Evolutionary conservation across 192 early-diverging fungal genomes (phyloP), one percentile per base, ranked within the genome.

Genomic region (Coemansia erecta): DNA sequence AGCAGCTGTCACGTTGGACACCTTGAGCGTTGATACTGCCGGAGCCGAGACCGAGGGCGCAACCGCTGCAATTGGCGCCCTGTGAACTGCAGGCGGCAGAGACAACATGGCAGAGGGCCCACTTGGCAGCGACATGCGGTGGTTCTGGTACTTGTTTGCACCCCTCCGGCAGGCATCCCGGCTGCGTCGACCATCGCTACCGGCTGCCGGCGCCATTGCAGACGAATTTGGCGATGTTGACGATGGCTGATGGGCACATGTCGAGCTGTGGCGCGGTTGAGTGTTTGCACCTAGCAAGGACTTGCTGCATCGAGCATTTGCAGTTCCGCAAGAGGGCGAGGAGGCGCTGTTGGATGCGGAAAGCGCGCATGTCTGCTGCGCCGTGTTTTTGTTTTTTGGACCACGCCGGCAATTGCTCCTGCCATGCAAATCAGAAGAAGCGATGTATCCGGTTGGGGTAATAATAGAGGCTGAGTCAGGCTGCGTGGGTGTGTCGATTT

Each of bases 1-100:
- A 24, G 47, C 23, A 19, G 48, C 58, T n/a, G 58, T 50, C 21
- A 60, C 58, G 39, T 24, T 60, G 35, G 37, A 51, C 33, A 60
- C 58, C n/a, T 48, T 31, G 35, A 42, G 22, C 31, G 48, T 50
- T 8, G 58, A 46, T 19, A 21, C 35, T n/a, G 46, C 26, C 15
- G 58, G 46, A 15, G 24, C 28, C 45, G 45, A 46, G 4, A 50
- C 46, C 0, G 58, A 31, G 10, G 58, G 19, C 17, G 58, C 23
- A 28, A 35, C 28, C 15, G 31, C 50, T 8, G 18, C 28, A 7
- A 26, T 18, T 19, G 57, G 18, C 33, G 44, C 17, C 17, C 48
- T 50, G 43, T 28, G 12, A 7, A 33, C 31, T 17, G 17, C 28
- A 13, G 26, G 46, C 15, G 24, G 18, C 31, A 22, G 48, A 50